A percentile compares a stretch with the other conserved stretches of the same genome.
Conservation (phyloP, 169 alveolate genomes). For the Eimeria necatrix region DNA sequence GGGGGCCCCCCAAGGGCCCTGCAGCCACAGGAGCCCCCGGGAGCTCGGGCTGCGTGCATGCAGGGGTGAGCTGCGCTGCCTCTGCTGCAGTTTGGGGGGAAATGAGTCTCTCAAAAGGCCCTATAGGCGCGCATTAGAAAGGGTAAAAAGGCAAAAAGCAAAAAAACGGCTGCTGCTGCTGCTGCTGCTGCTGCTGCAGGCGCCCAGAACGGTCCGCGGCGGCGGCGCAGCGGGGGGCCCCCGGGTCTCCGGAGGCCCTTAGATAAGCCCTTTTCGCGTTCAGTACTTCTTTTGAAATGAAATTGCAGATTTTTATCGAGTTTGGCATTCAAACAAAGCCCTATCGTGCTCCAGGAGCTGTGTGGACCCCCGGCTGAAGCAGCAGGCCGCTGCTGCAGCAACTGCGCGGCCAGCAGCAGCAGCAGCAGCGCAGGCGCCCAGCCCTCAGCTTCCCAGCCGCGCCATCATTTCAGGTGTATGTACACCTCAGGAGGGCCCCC, state of each 20-base stretch:
- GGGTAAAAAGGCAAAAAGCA: background rate
- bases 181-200: slow-evolving; percentile 8
- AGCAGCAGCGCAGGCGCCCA: background rate
- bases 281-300: too few species aligned
- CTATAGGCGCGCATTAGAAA: background rate
- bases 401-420: background rate
- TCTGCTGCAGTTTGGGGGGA: too few species aligned
- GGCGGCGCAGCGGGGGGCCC: slow-evolving; percentile 32
- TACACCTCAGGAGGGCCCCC: background rate
- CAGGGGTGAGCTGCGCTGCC: background rate
- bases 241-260: background rate
- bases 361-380: background rate
- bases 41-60: background rate
- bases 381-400: slow-evolving; percentile 19
- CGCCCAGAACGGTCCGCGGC: background rate
- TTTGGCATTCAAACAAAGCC: too few species aligned
- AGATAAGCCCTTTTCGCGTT: too few species aligned
- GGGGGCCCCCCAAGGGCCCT: slow-evolving; percentile 7
- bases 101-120: background rate
- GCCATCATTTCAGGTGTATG: background rate
- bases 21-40: background rate
- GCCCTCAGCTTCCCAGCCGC: too few species aligned
- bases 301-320: too few species aligned
- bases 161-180: background rate
- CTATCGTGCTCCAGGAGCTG: too few species aligned